phyloP scores from a whole-genome alignment of 805 yeast species.

The Suhomyces vadensis region DNA sequence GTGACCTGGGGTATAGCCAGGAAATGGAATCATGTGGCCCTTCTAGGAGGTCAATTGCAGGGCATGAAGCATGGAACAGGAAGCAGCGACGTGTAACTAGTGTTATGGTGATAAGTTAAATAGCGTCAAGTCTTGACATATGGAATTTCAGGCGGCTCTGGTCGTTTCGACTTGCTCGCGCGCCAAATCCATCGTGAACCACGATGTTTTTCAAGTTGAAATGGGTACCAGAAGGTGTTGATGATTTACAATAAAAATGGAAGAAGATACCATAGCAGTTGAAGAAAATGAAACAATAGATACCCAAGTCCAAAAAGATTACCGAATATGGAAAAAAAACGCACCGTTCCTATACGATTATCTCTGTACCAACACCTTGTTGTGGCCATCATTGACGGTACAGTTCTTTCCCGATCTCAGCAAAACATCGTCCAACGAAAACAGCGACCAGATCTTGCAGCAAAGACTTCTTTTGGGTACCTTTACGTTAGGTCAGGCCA shows the following conservation, averaged over 20 bases:
- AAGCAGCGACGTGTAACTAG: no score
- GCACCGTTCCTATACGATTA: conserved; percentile 56
- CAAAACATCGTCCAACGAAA: conserved; percentile 4
- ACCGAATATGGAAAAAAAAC: conserved; percentile 63
- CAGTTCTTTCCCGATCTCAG: conserved; percentile 62
- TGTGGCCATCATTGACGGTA: conserved; percentile 64
- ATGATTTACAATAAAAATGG: no score
- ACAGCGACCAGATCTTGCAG: conserved; percentile 6
- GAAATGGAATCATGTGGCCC: not conserved
- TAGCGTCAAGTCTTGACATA: no score
- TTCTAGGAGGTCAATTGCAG: no score
- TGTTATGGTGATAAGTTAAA: no score
- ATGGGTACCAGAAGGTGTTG: no score
- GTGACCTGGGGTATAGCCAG: not conserved
- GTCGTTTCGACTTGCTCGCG: not conserved
- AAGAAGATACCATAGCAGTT: conserved; percentile 3
- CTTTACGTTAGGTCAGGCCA: conserved; percentile 57
- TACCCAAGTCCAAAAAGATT: conserved; percentile 37
- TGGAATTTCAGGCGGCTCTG: no score
- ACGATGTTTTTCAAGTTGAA: no score
- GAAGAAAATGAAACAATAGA: conserved; percentile 22
- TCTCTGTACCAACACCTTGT: conserved; percentile 51
- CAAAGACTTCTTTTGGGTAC: conserved; percentile 61
- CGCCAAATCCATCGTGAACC: not conserved
- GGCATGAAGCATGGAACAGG: no score